phyloP scores from a whole-genome alignment of 108 stramenopile genomes.

The Parietichytrium sp. region DNA sequence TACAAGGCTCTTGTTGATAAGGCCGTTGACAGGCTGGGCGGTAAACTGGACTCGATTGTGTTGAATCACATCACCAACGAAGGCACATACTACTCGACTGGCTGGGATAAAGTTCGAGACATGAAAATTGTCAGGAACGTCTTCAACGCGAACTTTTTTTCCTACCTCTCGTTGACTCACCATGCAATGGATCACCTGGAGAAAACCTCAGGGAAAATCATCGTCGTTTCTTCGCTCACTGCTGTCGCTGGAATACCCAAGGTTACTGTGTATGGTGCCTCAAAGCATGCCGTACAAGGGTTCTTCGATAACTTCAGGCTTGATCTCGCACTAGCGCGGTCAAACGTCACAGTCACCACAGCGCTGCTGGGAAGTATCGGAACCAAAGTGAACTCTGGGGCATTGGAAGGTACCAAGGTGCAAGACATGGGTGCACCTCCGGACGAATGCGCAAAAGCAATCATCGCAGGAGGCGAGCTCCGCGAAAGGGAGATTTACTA shows the following conservation, averaged over 20 bases:
- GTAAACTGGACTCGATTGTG: background rate
- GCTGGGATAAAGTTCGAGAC: background rate
- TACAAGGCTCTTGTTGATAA: background rate
- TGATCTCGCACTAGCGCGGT: background rate
- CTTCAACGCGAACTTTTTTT: background rate
- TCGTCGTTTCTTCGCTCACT: slow-evolving; percentile 25
- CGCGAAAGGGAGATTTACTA: background rate
- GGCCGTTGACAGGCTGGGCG: background rate
- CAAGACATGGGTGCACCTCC: no score
- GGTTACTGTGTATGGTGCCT: background rate
- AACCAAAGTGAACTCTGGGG: background rate
- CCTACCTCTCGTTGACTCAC: background rate
- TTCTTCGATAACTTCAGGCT: background rate
- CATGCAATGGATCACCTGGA: background rate
- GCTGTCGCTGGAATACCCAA: background rate
- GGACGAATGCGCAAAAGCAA: background rate
- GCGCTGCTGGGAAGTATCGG: background rate
- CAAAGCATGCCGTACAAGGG: slow-evolving; percentile 19
- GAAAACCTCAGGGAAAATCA: background rate
- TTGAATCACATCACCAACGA: background rate
- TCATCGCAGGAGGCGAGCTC: background rate
- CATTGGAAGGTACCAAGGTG: background rate
- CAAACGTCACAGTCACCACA: background rate
- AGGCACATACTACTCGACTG: background rate
- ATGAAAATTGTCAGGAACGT: background rate